Evolutionary conservation across 1,284 basidiomycete species (phyloP).

Genomic region (Serendipita sp.): DNA sequence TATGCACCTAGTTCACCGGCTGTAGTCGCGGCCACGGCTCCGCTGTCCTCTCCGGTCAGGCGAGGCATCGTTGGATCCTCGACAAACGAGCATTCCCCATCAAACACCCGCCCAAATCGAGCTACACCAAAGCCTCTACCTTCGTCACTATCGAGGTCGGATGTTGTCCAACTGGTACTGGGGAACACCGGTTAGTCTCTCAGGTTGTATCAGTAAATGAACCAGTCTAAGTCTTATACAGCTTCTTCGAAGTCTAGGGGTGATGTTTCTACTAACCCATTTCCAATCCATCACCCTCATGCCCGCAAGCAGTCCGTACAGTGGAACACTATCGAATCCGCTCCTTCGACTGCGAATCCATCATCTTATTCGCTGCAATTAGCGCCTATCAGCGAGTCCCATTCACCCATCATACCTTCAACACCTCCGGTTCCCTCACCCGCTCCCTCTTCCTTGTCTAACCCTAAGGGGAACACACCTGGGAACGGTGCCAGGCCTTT

Average conservation of each 20-base stretch:
- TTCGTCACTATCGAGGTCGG: not conserved
- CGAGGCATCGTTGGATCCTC: constrained; percentile 5
- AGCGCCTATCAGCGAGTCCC: constrained; percentile 51
- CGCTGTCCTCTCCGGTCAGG: not conserved
- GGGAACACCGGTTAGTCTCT: not conserved
- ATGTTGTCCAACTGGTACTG: not conserved
- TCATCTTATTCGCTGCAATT: constrained; percentile 49
- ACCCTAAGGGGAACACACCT: not conserved
- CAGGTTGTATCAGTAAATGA: too few relatives aligned
- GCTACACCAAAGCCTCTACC: not conserved
- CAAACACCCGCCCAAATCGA: not conserved
- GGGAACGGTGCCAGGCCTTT: constrained; percentile 13
- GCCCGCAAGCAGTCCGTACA: constrained; percentile 58
- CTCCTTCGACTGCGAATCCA: constrained; percentile 23
- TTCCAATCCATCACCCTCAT: constrained; percentile 55
- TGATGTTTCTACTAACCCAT: constrained; percentile 16
- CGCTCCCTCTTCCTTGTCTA: constrained; percentile 1
- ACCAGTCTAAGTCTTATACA: not conserved
- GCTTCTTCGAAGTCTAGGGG: not conserved
- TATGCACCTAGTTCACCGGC: constrained; percentile 1
- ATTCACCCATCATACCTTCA: constrained; percentile 8
- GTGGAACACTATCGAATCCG: constrained; percentile 37
- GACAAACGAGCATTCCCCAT: not conserved
- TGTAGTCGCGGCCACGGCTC: not conserved
- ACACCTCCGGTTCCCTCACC: constrained; percentile 20